phyloP scores from a whole-genome alignment of 2,329 filamentous ascomycete genomes.

The Trichoderma semiorbis region DNA sequence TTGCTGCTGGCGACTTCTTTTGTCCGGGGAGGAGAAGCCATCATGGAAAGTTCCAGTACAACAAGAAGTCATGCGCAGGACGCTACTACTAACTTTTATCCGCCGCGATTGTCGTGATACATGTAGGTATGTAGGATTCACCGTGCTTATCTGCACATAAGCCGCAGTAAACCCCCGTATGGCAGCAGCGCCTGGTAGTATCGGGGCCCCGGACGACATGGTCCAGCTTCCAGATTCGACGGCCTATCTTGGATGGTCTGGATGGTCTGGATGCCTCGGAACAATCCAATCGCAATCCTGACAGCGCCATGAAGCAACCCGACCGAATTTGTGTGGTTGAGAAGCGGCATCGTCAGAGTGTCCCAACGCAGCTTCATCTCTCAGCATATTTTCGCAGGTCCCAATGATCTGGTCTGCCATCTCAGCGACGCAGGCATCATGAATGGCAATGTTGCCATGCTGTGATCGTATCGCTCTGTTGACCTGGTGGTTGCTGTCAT shows the following conservation, averaged over 20 bases:
- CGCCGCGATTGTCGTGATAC: neutral
- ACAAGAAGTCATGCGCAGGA: neutral
- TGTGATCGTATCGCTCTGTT: slow-evolving; percentile 69
- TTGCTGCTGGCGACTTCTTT: neutral
- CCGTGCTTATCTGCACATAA: neutral
- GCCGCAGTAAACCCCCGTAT: neutral
- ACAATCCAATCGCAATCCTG: slow-evolving; percentile 66
- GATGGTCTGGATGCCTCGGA: slow-evolving; percentile 46
- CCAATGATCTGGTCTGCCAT: slow-evolving; percentile 76
- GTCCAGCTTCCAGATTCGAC: slow-evolving; percentile 59
- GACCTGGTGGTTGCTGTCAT: slow-evolving; percentile 66
- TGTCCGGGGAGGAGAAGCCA: neutral
- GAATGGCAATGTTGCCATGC: slow-evolving; percentile 69
- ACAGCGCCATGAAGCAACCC: slow-evolving; percentile 63
- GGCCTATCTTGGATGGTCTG: slow-evolving; percentile 56
- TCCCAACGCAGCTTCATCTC: slow-evolving; percentile 72
- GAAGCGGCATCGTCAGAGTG: slow-evolving; percentile 38
- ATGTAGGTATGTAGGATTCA: neutral
- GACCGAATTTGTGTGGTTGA: slow-evolving; percentile 57
- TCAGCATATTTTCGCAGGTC: slow-evolving; percentile 77
- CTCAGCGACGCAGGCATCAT: slow-evolving; percentile 59
- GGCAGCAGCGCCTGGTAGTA: neutral
- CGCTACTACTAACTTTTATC: neutral
- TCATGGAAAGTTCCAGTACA: neutral
- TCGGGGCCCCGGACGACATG: neutral